A percentile compares a stretch with the other conserved stretches of the same genome.
phyloP scores from a whole-genome alignment of 2,329 filamentous ascomycete genomes.

The Botrytis aclada region DNA sequence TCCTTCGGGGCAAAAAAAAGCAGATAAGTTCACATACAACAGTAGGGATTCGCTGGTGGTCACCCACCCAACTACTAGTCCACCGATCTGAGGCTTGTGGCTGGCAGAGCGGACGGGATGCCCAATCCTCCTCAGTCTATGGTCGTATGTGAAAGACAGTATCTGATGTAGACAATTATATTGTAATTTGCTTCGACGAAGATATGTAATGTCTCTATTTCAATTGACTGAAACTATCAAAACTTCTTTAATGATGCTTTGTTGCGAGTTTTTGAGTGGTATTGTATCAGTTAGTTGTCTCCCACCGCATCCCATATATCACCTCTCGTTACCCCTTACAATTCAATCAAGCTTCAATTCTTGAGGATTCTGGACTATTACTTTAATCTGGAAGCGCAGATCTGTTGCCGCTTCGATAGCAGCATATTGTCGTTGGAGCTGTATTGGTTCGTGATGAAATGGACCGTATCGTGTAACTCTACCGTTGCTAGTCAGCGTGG shows the following conservation, averaged over 20 bases:
- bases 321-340: background rate
- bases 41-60: conserved; percentile 10
- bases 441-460: background rate
- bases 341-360: too few relatives aligned
- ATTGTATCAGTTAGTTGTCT: background rate
- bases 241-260: too few relatives aligned
- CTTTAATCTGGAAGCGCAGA: too few relatives aligned
- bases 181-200: background rate
- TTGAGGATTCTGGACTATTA: too few relatives aligned
- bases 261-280: background rate
- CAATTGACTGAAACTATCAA: too few relatives aligned
- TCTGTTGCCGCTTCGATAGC: background rate
- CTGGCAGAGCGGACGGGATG: conserved; percentile 11
- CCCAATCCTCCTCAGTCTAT: conserved; percentile 5
- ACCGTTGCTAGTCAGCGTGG: too few relatives aligned
- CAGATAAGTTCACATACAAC: background rate
- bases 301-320: background rate
- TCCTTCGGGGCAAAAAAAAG: background rate
- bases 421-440: background rate
- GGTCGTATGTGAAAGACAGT: fast-evolving
- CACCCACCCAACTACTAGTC: conserved; percentile 5
- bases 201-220: background rate
- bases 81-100: conserved; percentile 3
- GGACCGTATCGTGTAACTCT: background rate
- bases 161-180: fast-evolving